Evolutionary conservation across 1,284 basidiomycete species (phyloP), one percentile per base, ranked within the genome.

Genomic region (Irpex sp.): DNA sequence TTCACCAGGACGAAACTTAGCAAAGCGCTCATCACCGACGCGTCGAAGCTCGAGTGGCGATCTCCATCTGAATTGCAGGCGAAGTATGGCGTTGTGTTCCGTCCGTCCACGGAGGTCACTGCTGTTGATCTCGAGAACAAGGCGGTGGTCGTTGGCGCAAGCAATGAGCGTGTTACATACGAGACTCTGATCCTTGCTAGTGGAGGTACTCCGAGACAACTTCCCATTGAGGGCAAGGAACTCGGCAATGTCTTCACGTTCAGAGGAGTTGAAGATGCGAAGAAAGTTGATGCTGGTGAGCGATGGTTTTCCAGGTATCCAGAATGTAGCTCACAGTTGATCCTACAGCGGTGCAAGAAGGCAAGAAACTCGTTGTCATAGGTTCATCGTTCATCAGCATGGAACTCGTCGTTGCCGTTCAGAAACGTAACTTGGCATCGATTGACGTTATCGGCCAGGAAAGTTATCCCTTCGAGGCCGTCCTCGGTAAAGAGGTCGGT

Each of bases 351-450:
- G 68, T 63, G 13, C 77, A 86, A 71, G 86, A 90, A 70, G 91
- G 91, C 33, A 90, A 93, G 70, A 83, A 87, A 60, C 76, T 93
- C 56, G 93, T 95, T 37, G 85, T 97, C 37, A 91, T 97, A 66
- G 95, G 95, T 1, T 92, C 89, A 37, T 93, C 91, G 17, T 98
- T 97, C 78, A 98, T 98, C 71, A 90, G 92, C 60, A 94, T 98
- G 91, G 95, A 98, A 75, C 80, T 94, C 8, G 93, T 94, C 4
- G 84, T 82, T 13, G 92, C 93, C 0, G 78, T 94, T 0, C 73
- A 86, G 4, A 90, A 89, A 71, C 88, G 89, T 62, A 91, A 89
- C 76, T 85, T 92, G 15, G 87, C 86, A 37, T 87, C 87, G 33
- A 87, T 93, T 61, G 85, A 93, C 64, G 89, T 97, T 59, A 85